Evolutionary conservation across 441 rosid genomes (phyloP).

Genomic region (Erodium texanum): DNA sequence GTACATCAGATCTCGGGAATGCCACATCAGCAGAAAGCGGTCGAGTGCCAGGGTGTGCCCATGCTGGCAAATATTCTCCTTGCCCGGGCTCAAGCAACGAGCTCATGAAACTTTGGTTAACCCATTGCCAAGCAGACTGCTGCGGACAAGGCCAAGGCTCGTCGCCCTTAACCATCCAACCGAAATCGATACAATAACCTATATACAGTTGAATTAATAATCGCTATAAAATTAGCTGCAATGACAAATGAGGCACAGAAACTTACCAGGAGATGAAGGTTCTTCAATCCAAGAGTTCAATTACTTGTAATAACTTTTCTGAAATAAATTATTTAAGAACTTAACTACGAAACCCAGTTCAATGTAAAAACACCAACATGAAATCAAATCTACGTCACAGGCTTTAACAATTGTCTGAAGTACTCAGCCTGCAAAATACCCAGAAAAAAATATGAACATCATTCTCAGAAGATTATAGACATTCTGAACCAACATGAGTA

Average conservation of each 20-base stretch:
- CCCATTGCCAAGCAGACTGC: conserved; percentile 30
- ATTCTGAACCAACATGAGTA: no score
- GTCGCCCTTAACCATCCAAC: conserved; percentile 41
- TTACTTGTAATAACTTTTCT: conserved; percentile 28
- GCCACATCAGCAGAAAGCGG: conserved; percentile 28
- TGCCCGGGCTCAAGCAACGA: conserved; percentile 20
- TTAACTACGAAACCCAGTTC: conserved; percentile 31
- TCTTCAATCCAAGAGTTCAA: conserved; percentile 18
- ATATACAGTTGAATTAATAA: conserved; percentile 9
- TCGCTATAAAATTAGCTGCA: not conserved
- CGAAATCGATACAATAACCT: conserved; percentile 10
- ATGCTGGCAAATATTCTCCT: conserved; percentile 17
- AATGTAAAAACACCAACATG: conserved; percentile 18
- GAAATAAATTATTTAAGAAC: conserved; percentile 12
- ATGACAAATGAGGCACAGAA: not conserved
- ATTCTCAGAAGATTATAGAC: no score
- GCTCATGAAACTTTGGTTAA: conserved; percentile 21
- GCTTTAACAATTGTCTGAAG: conserved; percentile 55
- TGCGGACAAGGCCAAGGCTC: conserved; percentile 38
- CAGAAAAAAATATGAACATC: not conserved
- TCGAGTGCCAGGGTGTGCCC: conserved; percentile 20
- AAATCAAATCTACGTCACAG: conserved; percentile 44
- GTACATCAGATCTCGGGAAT: conserved; percentile 18
- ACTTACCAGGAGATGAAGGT: conserved; percentile 31
- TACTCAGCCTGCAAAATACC: conserved; percentile 46